Base-by-base conservation (phyloP, 2,329 filamentous ascomycete genomes). In the Blumeria graminis region DNA sequence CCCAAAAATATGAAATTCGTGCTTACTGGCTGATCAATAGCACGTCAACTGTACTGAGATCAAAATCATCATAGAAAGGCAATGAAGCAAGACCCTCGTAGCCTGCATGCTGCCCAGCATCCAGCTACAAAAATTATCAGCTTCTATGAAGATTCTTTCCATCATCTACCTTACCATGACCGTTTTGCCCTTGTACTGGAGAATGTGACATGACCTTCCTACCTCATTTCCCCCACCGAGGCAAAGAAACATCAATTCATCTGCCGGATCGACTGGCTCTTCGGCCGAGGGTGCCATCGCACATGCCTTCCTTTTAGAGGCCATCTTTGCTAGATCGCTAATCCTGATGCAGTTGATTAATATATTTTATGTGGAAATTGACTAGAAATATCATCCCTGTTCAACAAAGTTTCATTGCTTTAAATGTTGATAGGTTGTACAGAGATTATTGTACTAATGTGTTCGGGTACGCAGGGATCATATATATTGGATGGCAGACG, bases 11-110 rank as follows among this genome's bases (percentile, higher is more conserved):
- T 48, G 56, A 57, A 60, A 58, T 34, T 16, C 36, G 43, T 65
- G 81, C 89, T 85, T 93, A 96, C 92, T 98, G 92, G 81, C 88
- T 96, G 66, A 98, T 94, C 62, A 98, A 76, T 56, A 98, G 84
- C 64, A 98, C 84, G 68, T 98, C 92, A 62, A 98, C 89, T 1
- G 87, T 94, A 71, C 90, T 95, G 18, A 98, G 76, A 67, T 98
- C 92, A 69, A 96, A 98, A 66, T 96, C 89, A 68, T 98, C 92
- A 70, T 95, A 98, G 72, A 95, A 98, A 0, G 92, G 92, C 55
- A 98, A 80, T 9, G 86, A 85, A 2, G 89, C 86, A 59, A 96
- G 81, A 39, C 92, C 92, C 65, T 96, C 89, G 69, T 95, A 94
- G 8, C 87, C 92, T 55, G 92, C 89, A 69, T 98, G 92, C 72